Conservation (phyloP, 1,284 basidiomycete genomes). For the Cutaneotrichosporon sp. region DNA sequence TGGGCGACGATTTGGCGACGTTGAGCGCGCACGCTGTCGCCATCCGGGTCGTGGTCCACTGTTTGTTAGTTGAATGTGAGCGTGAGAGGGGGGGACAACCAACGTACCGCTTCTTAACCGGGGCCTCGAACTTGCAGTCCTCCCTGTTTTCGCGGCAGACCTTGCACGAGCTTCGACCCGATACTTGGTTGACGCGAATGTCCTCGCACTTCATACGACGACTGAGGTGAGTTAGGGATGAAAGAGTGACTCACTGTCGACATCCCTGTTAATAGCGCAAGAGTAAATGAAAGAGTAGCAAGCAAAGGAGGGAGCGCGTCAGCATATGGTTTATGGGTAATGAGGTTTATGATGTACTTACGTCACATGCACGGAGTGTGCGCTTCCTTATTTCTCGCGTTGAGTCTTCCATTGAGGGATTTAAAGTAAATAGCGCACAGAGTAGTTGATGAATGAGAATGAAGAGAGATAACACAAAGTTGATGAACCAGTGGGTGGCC, state of each 20-base stretch:
- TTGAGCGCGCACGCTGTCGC: slow-evolving; percentile 12
- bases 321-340: background rate
- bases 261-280: slow-evolving; percentile 20
- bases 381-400: slow-evolving; percentile 16
- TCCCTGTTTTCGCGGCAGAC: slow-evolving; percentile 31
- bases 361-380: slow-evolving; percentile 31
- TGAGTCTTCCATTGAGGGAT: background rate
- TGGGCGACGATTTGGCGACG: background rate
- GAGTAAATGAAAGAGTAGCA: background rate
- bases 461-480: background rate
- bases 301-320: background rate
- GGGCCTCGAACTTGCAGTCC: slow-evolving; percentile 32
- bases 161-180: slow-evolving; percentile 22
- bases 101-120: slow-evolving; percentile 32
- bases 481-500: too few relatives aligned
- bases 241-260: slow-evolving; percentile 23
- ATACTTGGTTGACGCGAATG: slow-evolving; percentile 12
- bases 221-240: slow-evolving; percentile 14
- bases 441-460: background rate
- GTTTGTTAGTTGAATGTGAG: background rate
- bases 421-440: background rate
- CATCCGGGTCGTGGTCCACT: slow-evolving; percentile 20
- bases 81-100: too few relatives aligned
- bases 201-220: slow-evolving; percentile 37
- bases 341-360: background rate